Evolutionary conservation across 192 early-diverging fungal genomes (phyloP), one percentile per base, ranked within the genome.

Genomic region (Coemansia sp.): DNA sequence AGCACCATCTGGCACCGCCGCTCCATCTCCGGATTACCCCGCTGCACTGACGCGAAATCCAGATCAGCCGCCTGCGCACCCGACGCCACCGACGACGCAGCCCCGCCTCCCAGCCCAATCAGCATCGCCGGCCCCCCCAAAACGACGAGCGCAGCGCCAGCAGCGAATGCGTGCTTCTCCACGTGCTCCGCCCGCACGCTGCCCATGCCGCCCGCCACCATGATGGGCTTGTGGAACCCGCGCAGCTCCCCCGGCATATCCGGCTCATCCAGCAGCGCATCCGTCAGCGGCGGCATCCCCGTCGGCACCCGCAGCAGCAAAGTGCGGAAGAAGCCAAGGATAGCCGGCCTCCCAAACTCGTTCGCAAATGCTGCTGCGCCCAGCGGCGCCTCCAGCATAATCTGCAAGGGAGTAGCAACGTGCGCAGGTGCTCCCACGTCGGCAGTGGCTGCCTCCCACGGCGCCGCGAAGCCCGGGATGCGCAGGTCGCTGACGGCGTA

Each of bases 1-100:
- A 99, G 91, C 31, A 99, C 98, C 85, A 93, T 91, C 81, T 99
- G 98, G 68, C 91, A 93, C 36, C 98, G 89, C 35, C 98, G 91
- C 83, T 99, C 88, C 96, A 99, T 99, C 85, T 99, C 98, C 6
- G 98, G 92, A 79, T 99, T 99, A 67, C 97, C 98, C 66, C 98
- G 88, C 86, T 99, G 98, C 27, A 99, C 98, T 6, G 96, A 98
- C 10, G 94, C 95, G 77, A 94, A 99, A 72, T 99, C 98, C 59
- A 99, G 86, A 36, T 92, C 91, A 14, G 91, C 93, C 8, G 91
- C 90, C 64, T 90, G 90, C 53, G 91, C 85, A 27, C 98, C 98
- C 3, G 89, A 88, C 21, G 93, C 87, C 89, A 96, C 95, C 44
- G 97, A 98, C 56, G 92, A 94, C 40, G 98, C 98, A 36, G 98